Percentiles rank a stretch among this genome's conserved stretches.
phyloP scores from a whole-genome alignment of 768 basidiomycete species.

The Mycena rosella region DNA sequence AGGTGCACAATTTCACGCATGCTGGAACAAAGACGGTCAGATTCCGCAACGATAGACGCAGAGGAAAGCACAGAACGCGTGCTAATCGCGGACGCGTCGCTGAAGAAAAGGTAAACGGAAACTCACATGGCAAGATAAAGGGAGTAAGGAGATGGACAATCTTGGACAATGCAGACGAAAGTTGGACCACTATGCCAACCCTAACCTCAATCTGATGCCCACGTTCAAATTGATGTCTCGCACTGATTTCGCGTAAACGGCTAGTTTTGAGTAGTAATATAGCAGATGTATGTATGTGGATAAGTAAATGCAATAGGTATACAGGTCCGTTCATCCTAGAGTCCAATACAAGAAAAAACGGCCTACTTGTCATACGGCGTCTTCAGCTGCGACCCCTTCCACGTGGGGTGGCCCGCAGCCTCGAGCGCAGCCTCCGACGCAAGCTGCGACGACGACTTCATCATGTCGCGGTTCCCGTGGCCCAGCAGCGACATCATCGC shows the following conservation, averaged over 20 bases:
- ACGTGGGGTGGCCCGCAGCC: slow-evolving; percentile 26
- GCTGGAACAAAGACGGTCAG: slow-evolving; percentile 52
- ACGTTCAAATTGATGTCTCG: not conserved
- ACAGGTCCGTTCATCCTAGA: slow-evolving; percentile 23
- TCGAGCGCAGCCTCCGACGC: slow-evolving; percentile 39
- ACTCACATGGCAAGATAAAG: slow-evolving; percentile 12
- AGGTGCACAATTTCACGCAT: slow-evolving; percentile 99
- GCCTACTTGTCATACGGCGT: slow-evolving; percentile 29
- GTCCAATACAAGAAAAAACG: not conserved
- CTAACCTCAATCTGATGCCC: not conserved
- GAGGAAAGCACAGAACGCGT: slow-evolving; percentile 5
- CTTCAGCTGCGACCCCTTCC: slow-evolving; percentile 11
- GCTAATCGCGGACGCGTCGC: not conserved
- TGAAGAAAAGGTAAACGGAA: not conserved
- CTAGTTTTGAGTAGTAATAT: too few relatives aligned
- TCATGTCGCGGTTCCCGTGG: slow-evolving; percentile 10
- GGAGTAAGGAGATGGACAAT: too few relatives aligned
- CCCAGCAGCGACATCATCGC: slow-evolving; percentile 55
- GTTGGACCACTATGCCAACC: not conserved
- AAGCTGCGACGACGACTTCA: slow-evolving; percentile 41
- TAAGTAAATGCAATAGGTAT: slow-evolving; percentile 11
- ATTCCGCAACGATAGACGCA: too few relatives aligned
- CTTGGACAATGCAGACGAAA: slow-evolving; percentile 1
- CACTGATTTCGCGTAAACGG: not conserved
- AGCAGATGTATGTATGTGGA: slow-evolving; percentile 10